Conservation (phyloP, 495 filamentous ascomycete species). For the Tricharina praecox region DNA sequence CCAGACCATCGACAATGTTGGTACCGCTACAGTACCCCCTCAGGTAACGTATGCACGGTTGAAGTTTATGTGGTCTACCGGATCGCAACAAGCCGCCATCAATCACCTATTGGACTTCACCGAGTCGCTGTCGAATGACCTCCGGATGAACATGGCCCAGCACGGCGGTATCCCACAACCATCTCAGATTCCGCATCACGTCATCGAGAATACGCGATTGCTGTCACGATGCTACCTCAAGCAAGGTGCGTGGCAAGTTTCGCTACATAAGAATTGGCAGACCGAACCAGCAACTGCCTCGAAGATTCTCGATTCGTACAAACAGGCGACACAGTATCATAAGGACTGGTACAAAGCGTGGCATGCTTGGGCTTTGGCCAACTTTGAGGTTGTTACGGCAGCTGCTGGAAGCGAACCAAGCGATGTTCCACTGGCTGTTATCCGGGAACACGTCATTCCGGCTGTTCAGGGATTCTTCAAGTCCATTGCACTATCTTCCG, state of each 20-base stretch:
- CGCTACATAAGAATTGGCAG: constrained; percentile 32
- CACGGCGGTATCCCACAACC: constrained; percentile 45
- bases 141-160: constrained; percentile 35
- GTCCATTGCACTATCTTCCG: constrained; percentile 77
- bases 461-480: constrained; percentile 89
- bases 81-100: constrained; percentile 54
- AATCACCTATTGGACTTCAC: constrained; percentile 70
- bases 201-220: constrained; percentile 49
- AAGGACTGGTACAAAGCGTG: constrained; percentile 94
- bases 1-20: constrained; percentile 37
- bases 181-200: constrained; percentile 29
- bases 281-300: constrained; percentile 29
- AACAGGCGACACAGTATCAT: constrained; percentile 78
- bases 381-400: constrained; percentile 84
- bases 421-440: constrained; percentile 40
- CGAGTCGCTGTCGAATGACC: constrained; percentile 52
- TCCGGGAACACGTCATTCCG: constrained; percentile 80
- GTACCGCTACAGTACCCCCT: constrained; percentile 41
- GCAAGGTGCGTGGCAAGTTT: constrained; percentile 87
- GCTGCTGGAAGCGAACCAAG: constrained; percentile 19
- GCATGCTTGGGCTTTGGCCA: constrained; percentile 98
- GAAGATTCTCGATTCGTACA: constrained; percentile 69
- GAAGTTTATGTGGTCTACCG: constrained; percentile 84
- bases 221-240: constrained; percentile 89
- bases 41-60: constrained; percentile 79